Percentiles rank a stretch among this genome's conserved stretches.
These are phyloP conservation scores for Phylloporus arenicola DNA, from an alignment of 768 basidiomycete genomes.

Conservation along the genomic window DNA sequence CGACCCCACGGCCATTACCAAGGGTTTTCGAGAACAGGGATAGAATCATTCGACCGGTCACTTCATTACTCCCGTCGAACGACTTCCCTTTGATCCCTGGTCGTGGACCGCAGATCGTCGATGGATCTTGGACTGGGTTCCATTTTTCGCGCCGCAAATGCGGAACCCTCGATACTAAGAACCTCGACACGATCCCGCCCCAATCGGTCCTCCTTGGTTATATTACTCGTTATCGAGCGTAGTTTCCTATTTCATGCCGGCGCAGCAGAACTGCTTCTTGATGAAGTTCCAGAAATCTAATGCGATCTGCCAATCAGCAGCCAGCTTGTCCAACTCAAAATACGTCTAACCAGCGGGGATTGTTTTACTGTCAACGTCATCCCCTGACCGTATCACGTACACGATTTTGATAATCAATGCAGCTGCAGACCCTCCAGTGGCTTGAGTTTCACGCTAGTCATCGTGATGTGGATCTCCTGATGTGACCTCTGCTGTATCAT, in stretches of 20 bases:
- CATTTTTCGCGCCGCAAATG: conserved; percentile 42
- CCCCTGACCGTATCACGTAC: conserved; percentile 44
- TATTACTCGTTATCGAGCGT: conserved; percentile 44
- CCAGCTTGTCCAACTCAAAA: conserved; percentile 37
- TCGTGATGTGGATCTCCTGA: conserved; percentile 51
- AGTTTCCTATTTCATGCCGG: conserved; percentile 55
- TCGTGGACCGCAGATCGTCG: conserved; percentile 47
- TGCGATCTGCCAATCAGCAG: conserved; percentile 46
- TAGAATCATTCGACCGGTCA: conserved; percentile 45
- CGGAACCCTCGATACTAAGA: conserved; percentile 43
- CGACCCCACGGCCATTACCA: conserved; percentile 45
- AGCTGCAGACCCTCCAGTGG: conserved; percentile 51
- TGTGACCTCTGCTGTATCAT: conserved; percentile 30
- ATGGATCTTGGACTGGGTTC: conserved; percentile 52
- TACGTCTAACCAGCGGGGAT: conserved; percentile 36
- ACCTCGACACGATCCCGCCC: conserved; percentile 39
- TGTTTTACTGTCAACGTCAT: conserved; percentile 10
- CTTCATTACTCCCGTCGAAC: conserved; percentile 50
- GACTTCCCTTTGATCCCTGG: conserved; percentile 60
- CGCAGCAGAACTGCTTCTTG: conserved; percentile 47
- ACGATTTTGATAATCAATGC: conserved; percentile 53
- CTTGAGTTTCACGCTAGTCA: conserved; percentile 44
- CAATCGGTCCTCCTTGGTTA: conserved; percentile 42
- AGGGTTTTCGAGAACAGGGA: conserved; percentile 46
- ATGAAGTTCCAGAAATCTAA: conserved; percentile 46